Conservation (phyloP, 2,329 filamentous ascomycete species). For the Fusarium clavum region DNA sequence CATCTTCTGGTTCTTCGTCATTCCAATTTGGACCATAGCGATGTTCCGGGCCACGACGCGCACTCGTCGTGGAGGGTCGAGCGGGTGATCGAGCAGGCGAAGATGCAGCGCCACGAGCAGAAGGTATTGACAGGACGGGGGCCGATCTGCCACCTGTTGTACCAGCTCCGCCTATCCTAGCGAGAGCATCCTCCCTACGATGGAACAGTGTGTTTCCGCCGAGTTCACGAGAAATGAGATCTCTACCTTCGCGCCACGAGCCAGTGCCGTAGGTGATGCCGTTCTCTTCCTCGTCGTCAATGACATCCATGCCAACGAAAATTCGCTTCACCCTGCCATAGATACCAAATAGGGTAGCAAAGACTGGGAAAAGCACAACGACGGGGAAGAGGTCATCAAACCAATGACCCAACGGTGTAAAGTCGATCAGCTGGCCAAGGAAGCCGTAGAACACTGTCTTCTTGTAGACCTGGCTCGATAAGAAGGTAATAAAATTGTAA, state of each 20-base stretch:
- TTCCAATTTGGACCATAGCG: conserved; percentile 51
- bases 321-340: conserved; percentile 85
- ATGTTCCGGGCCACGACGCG: conserved; percentile 47
- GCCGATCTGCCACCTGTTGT: conserved; percentile 51
- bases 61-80: conserved; percentile 44
- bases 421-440: conserved; percentile 82
- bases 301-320: conserved; percentile 79
- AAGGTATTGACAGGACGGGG: conserved; percentile 63
- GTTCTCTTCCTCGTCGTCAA: conserved; percentile 78
- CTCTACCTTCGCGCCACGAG: conserved; percentile 90
- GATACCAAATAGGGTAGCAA: conserved; percentile 87
- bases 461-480: conserved; percentile 77
- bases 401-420: conserved; percentile 83
- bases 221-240: conserved; percentile 88
- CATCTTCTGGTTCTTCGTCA: conserved; percentile 74
- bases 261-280: conserved; percentile 77
- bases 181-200: conserved; percentile 59
- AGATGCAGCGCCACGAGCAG: conserved; percentile 51
- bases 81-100: conserved; percentile 58
- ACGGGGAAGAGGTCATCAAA: conserved; percentile 92
- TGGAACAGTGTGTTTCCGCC: conserved; percentile 70
- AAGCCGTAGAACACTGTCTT: conserved; percentile 90
- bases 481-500: conserved; percentile 96
- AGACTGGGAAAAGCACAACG: conserved; percentile 86
- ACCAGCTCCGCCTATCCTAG: conserved; percentile 48